These are phyloP conservation scores for Candolleomyces aberdarensis DNA, from an alignment of 768 basidiomycete genomes.

Conservation along the genomic window DNA sequence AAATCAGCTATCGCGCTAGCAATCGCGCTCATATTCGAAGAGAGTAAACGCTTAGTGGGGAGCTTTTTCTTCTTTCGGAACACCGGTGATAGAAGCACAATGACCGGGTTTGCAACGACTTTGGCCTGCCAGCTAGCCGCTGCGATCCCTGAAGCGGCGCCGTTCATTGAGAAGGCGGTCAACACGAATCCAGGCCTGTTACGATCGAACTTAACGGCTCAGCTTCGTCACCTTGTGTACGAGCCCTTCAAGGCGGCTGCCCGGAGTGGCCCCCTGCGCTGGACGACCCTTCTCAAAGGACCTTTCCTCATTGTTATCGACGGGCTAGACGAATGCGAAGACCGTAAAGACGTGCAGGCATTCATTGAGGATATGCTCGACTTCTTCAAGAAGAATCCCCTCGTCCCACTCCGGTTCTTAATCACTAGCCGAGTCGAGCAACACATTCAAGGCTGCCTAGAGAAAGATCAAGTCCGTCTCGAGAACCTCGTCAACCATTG, in stretches of 20 bases:
- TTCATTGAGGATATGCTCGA: conserved; percentile 5
- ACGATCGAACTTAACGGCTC: background rate
- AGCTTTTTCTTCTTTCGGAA: conserved; percentile 15
- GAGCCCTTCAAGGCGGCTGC: conserved; percentile 1
- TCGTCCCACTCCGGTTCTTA: background rate
- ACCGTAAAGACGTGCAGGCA: conserved; percentile 1
- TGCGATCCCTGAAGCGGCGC: conserved; percentile 1
- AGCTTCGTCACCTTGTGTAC: conserved; percentile 11
- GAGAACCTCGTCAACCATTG: background rate
- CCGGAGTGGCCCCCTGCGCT: too few relatives aligned
- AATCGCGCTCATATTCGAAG: conserved; percentile 7
- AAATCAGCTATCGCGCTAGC: conserved; percentile 17
- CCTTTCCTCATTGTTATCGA: conserved; percentile 13
- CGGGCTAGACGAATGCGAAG: conserved; percentile 17
- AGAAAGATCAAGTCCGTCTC: background rate
- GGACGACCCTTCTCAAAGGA: too few relatives aligned
- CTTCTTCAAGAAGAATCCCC: background rate
- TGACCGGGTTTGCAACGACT: conserved; percentile 5
- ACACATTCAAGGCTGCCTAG: background rate
- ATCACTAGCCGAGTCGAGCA: background rate
- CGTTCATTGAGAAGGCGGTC: background rate
- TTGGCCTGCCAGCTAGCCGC: conserved; percentile 14
- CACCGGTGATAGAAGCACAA: conserved; percentile 1
- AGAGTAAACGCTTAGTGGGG: background rate
- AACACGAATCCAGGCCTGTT: conserved; percentile 6